A percentile compares a stretch with the other conserved stretches of the same genome.
Evolutionary conservation across 768 basidiomycete genomes (phyloP).

Genomic region (Neoboletus magnificus): DNA sequence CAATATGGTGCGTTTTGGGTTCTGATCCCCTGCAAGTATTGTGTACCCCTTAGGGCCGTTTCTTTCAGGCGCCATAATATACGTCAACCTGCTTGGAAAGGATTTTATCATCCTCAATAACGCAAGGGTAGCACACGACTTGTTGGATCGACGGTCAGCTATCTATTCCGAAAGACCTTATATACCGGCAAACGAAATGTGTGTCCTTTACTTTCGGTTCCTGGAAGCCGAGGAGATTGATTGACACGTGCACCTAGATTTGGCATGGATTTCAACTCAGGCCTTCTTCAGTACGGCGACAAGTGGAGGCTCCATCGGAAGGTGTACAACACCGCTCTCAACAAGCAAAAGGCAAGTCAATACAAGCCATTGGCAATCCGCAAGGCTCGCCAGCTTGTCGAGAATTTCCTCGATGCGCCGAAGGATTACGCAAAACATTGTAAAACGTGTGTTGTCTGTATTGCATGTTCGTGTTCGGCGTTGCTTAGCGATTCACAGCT

Average conservation of each 20-base stretch:
- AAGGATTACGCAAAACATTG: slow-evolving; percentile 16
- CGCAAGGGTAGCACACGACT: slow-evolving; percentile 17
- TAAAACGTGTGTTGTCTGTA: slow-evolving; percentile 21
- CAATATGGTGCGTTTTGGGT: slow-evolving; percentile 24
- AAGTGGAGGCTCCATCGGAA: slow-evolving; percentile 32
- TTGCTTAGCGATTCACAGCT: slow-evolving; percentile 10
- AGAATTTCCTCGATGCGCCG: slow-evolving; percentile 20
- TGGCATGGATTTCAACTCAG: slow-evolving; percentile 30
- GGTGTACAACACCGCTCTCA: slow-evolving; percentile 20
- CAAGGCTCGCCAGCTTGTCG: slow-evolving; percentile 22
- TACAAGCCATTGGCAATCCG: slow-evolving; percentile 16
- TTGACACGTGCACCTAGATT: slow-evolving; percentile 16
- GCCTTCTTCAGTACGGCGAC: slow-evolving; percentile 29
- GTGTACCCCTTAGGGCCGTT: background rate
- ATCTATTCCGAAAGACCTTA: slow-evolving; percentile 29
- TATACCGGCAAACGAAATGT: slow-evolving; percentile 21
- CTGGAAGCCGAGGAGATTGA: background rate
- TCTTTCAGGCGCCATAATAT: slow-evolving; percentile 23
- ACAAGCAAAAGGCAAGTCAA: slow-evolving; percentile 5
- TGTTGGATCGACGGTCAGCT: slow-evolving; percentile 26
- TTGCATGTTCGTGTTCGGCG: background rate
- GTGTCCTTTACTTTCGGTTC: background rate
- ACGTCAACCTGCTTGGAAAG: slow-evolving; percentile 24
- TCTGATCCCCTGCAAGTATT: background rate
- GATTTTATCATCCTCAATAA: slow-evolving; percentile 29